Evolutionary conservation across 768 basidiomycete genomes (phyloP).

Genomic region (Amanita fuliginea): DNA sequence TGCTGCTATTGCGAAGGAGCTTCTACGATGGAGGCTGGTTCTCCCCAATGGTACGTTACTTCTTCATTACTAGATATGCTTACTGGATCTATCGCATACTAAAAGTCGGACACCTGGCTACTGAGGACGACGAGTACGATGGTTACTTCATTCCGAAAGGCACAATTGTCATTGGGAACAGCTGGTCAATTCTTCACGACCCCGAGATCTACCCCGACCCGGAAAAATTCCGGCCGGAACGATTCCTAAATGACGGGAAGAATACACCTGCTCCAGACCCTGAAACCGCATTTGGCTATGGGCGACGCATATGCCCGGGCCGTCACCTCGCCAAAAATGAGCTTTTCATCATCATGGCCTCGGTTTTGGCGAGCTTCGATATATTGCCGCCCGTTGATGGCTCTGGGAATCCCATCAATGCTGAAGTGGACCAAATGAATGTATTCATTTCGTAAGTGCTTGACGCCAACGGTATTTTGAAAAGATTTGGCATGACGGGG

Average conservation of each 20-base stretch:
- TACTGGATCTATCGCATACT: neutral
- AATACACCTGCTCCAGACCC: too few relatives aligned
- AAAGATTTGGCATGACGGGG: neutral
- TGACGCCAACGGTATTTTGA: too few relatives aligned
- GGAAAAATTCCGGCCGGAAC: slow-evolving; percentile 17
- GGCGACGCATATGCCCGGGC: slow-evolving; percentile 21
- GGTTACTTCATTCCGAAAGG: slow-evolving; percentile 10
- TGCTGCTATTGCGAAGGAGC: neutral
- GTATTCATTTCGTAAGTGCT: neutral
- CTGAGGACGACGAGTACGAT: slow-evolving; percentile 8
- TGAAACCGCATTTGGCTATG: neutral
- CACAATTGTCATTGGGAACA: slow-evolving; percentile 6
- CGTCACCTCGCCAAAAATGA: slow-evolving; percentile 21
- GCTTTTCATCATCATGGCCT: slow-evolving; percentile 18
- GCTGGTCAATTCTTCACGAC: slow-evolving; percentile 17
- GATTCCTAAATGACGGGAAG: neutral
- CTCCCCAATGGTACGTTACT: neutral
- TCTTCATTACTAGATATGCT: neutral
- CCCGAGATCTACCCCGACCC: slow-evolving; percentile 14
- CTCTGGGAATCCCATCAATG: slow-evolving; percentile 14
- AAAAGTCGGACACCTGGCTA: slow-evolving; percentile 1
- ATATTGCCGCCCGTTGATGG: slow-evolving; percentile 21
- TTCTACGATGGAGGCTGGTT: neutral
- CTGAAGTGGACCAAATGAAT: neutral
- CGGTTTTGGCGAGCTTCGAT: slow-evolving; percentile 17